phyloP scores from a whole-genome alignment of 768 basidiomycete species.

The Panellus pusillus region DNA sequence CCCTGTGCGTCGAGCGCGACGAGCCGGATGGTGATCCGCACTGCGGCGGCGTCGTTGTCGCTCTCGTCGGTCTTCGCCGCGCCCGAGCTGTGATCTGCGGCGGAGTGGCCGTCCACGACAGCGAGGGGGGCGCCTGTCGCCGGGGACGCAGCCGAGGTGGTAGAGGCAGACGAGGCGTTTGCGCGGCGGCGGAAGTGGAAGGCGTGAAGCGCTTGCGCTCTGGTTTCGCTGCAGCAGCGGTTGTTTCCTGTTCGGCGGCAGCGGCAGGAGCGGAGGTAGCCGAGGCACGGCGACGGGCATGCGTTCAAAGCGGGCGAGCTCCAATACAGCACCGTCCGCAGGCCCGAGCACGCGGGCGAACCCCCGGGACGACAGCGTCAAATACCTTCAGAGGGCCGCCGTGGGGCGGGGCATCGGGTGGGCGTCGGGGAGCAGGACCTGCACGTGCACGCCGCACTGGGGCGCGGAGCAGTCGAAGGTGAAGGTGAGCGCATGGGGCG shows the following conservation, averaged over 20 bases:
- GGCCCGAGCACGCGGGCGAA: slow-evolving; percentile 74
- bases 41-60: slow-evolving; percentile 47
- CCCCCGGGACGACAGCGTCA: slow-evolving; percentile 71
- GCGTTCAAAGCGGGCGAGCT: slow-evolving; percentile 74
- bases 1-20: slow-evolving; percentile 81
- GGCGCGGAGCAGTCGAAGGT: slow-evolving; percentile 91
- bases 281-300: slow-evolving; percentile 21
- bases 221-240: slow-evolving; percentile 12
- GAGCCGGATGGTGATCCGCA: slow-evolving; percentile 76
- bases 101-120: slow-evolving; percentile 68
- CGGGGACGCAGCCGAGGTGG: slow-evolving; percentile 38
- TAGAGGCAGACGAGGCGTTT: slow-evolving; percentile 38
- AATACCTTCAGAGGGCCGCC: slow-evolving; percentile 52
- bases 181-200: slow-evolving; percentile 66
- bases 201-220: slow-evolving; percentile 59
- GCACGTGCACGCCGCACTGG: slow-evolving; percentile 76
- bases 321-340: slow-evolving; percentile 77
- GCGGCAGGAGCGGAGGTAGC: slow-evolving; percentile 22
- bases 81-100: slow-evolving; percentile 40
- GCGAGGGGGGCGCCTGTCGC: slow-evolving; percentile 67
- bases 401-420: slow-evolving; percentile 54
- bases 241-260: slow-evolving; percentile 3
- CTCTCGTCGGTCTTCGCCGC: slow-evolving; percentile 48
- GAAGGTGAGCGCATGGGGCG: slow-evolving; percentile 78
- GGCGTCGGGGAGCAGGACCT: slow-evolving; percentile 67